Evolutionary conservation across 805 yeast species (phyloP).

Genomic region (Candida tibetensis): DNA sequence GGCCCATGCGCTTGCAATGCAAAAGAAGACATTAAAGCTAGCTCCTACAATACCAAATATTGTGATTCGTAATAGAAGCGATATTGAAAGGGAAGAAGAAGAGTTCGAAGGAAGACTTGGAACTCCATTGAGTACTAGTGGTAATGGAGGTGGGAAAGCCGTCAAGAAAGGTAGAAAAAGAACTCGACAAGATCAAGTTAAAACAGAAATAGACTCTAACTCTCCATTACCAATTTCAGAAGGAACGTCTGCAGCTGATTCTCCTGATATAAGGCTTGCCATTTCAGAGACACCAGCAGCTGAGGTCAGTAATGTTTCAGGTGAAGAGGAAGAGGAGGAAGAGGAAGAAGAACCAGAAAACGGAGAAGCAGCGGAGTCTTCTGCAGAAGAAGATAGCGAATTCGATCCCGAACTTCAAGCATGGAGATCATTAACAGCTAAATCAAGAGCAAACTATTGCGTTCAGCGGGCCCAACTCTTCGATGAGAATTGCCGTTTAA

Average conservation of each 20-base stretch:
- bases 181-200: constrained; percentile 33
- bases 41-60: constrained; percentile 90
- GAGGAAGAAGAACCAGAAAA: constrained; percentile 32
- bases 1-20: constrained; percentile 95
- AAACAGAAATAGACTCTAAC: constrained; percentile 24
- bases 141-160: constrained; percentile 31
- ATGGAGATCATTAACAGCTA: constrained; percentile 83
- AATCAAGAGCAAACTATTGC: constrained; percentile 73
- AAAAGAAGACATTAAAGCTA: constrained; percentile 73
- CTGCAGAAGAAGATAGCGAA: constrained; percentile 54
- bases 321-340: constrained; percentile 27
- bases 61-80: constrained; percentile 66
- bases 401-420: constrained; percentile 74
- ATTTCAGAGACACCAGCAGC: constrained; percentile 15
- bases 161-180: constrained; percentile 42
- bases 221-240: constrained; percentile 15
- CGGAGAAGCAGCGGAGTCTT: constrained; percentile 30
- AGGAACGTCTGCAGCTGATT: constrained; percentile 10
- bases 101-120: constrained; percentile 20
- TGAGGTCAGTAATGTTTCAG: constrained; percentile 20
- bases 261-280: constrained; percentile 11
- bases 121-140: constrained; percentile 17
- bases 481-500: constrained; percentile 51
- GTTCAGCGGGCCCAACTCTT: constrained; percentile 65
- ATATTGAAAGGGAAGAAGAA: constrained; percentile 65